Evolutionary conservation across 331 rosid species (phyloP), one percentile per base, ranked within the genome.

Genomic region (Malus hybrid): DNA sequence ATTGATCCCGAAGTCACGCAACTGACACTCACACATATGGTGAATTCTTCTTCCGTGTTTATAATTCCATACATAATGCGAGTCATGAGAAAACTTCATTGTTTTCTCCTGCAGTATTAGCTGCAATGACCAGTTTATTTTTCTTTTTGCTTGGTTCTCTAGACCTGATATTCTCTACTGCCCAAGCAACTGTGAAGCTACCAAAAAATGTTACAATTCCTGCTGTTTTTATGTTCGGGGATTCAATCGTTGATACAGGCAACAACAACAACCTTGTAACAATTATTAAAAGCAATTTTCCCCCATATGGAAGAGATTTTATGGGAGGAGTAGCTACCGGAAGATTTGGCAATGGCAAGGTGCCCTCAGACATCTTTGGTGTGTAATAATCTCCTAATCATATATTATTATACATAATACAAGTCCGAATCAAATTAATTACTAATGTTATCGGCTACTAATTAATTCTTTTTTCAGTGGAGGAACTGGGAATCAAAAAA

Each of bases 291-390:
- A 55, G 75, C 60, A 60, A 68, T 46, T 79, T 79, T 20, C 79
- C 72, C 32, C 83, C 83, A 1, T 89, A 89, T 75, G 90, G 92
- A 0, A 63, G 63, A 62, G 85, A 85, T 33, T 87, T 89, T 62
- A 7, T 19, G 6, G 92, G 86, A n/a, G 84, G 90, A 19, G 24
- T 60, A 5, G 82, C 95, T 5, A 83, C 90, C 0, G 95, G 95
- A 29, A 79, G 95, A 16, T 89, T 86, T 70, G 34, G 81, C 79
- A 84, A 89, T 46, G 95, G 95, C 53, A 86, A 84, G 77, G 78
- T 87, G 73, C 85, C 92, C 7, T 82, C 92, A 0, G 92, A 89
- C 58, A 2, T 87, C 4, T 3, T 84, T n/a, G 95, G 95, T 89
- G 57, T 5, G 3, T 53, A 6, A 46, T 19, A 55, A 55, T 55